A percentile compares a stretch with the other conserved stretches of the same genome.
phyloP scores from a whole-genome alignment of 225 moss, liverwort and hornwort species.

The Polytrichum commune region DNA sequence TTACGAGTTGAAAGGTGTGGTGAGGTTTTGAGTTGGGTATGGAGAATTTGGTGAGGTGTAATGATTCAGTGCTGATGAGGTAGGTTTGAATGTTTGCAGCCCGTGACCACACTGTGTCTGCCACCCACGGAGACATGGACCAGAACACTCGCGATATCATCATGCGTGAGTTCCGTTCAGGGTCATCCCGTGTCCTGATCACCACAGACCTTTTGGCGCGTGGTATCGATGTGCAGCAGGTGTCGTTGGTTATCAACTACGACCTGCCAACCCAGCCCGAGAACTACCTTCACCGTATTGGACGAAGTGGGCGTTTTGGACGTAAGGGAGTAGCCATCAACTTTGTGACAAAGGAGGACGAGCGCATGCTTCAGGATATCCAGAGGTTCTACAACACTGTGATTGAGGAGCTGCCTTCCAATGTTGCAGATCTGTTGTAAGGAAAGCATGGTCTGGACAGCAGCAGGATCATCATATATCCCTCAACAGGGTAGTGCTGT shows the following conservation, averaged over 20 bases:
- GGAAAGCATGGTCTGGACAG: neutral
- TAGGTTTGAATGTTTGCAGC: slow-evolving; percentile 9
- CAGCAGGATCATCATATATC: neutral
- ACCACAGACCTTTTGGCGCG: slow-evolving; percentile 76
- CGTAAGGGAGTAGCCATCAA: slow-evolving; percentile 84
- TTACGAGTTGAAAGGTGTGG: too few species aligned
- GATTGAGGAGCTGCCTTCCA: slow-evolving; percentile 64
- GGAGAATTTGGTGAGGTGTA: too few species aligned
- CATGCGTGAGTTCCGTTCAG: slow-evolving; percentile 81
- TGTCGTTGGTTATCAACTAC: slow-evolving; percentile 71
- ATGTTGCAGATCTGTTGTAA: slow-evolving; percentile 63
- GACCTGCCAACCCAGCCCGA: slow-evolving; percentile 83
- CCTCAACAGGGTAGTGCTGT: too few species aligned
- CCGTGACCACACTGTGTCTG: slow-evolving; percentile 70
- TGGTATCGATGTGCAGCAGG: slow-evolving; percentile 81
- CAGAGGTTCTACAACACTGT: slow-evolving; percentile 88
- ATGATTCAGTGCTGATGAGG: too few species aligned
- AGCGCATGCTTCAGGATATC: slow-evolving; percentile 81
- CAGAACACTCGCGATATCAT: slow-evolving; percentile 83
- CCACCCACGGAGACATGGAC: slow-evolving; percentile 82
- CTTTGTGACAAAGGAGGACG: slow-evolving; percentile 80
- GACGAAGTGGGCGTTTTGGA: slow-evolving; percentile 74
- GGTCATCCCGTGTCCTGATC: slow-evolving; percentile 70
- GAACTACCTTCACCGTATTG: slow-evolving; percentile 79
- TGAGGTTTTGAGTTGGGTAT: too few species aligned